These are phyloP conservation scores for Odontarrhena argentea DNA, from an alignment of 345 rosid genomes.

Conservation along the genomic window DNA sequence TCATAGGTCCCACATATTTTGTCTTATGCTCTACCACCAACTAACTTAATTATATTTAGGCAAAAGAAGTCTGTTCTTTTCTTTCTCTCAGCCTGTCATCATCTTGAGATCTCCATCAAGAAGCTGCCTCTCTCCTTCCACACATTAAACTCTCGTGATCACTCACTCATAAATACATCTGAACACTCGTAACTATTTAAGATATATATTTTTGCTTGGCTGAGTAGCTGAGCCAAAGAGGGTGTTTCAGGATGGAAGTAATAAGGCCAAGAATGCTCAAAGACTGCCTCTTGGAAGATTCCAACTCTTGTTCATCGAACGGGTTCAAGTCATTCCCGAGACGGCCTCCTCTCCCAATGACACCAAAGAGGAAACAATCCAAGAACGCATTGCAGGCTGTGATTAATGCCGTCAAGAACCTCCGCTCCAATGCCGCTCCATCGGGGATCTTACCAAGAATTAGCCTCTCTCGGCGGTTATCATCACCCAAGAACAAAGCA, in stretches of 20 bases:
- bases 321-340: constrained; percentile 50
- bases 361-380: constrained; percentile 43
- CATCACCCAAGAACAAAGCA: constrained; percentile 32
- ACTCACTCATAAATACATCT: constrained; percentile 32
- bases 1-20: constrained; percentile 54
- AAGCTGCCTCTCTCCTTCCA: constrained; percentile 62
- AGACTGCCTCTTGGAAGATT: constrained; percentile 76
- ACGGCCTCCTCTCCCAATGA: constrained; percentile 20
- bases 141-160: constrained; percentile 23
- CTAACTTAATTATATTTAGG: constrained; percentile 38
- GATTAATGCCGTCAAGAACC: constrained; percentile 53
- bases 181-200: constrained; percentile 32
- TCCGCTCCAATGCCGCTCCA: constrained; percentile 47
- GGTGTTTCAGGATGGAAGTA: constrained; percentile 33
- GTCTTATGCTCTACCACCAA: constrained; percentile 40
- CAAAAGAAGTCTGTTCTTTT: constrained; percentile 32
- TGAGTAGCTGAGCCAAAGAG: constrained; percentile 27
- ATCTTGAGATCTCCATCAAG: constrained; percentile 64
- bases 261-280: constrained; percentile 56
- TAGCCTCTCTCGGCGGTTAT: constrained; percentile 53
- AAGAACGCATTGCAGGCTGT: constrained; percentile 53
- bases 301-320: constrained; percentile 46
- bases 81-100: constrained; percentile 37
- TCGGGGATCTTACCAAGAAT: constrained; percentile 46
- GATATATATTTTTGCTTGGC: neutral